phyloP scores from a whole-genome alignment of 176 grass and related monocot species.

The Avena sativa region DNA sequence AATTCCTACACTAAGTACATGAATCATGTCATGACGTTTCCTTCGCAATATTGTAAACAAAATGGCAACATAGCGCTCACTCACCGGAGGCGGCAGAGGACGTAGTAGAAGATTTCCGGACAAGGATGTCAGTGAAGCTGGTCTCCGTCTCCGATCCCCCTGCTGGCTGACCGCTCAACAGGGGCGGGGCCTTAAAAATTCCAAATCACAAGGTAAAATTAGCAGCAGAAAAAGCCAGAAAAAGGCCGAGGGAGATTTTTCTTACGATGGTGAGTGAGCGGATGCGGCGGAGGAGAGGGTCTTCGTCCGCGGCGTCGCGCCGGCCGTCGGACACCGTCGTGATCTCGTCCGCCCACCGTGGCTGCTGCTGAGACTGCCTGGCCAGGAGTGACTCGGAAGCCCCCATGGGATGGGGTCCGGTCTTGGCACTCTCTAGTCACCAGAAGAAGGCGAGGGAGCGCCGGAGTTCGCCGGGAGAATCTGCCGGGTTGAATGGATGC shows the following conservation, averaged over 20 bases:
- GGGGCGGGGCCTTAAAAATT: slow-evolving; percentile 59
- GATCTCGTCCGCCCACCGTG: slow-evolving; percentile 71
- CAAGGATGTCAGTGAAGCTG: slow-evolving; percentile 75
- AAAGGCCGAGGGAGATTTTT: not conserved
- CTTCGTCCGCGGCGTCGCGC: slow-evolving; percentile 39
- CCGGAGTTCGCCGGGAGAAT: not conserved
- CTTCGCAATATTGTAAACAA: not conserved
- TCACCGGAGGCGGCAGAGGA: slow-evolving; percentile 44
- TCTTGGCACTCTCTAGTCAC: not conserved
- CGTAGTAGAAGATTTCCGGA: slow-evolving; percentile 59
- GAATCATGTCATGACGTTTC: not conserved
- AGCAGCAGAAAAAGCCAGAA: not conserved
- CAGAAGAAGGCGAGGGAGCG: not conserved
- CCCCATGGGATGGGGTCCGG: slow-evolving; percentile 38
- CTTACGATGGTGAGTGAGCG: slow-evolving; percentile 61
- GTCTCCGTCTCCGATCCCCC: slow-evolving; percentile 52
- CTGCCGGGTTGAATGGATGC: not conserved
- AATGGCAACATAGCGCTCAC: not conserved
- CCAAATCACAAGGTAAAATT: slow-evolving; percentile 10
- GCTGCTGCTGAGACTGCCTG: slow-evolving; percentile 38
- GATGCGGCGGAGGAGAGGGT: slow-evolving; percentile 62
- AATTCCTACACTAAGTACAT: not conserved
- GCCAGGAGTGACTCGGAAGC: slow-evolving; percentile 60
- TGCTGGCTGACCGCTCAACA: slow-evolving; percentile 51
- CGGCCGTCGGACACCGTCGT: slow-evolving; percentile 65